These are phyloP conservation scores for Arachis monticola DNA, from an alignment of 331 rosid species.

Conservation along the genomic window DNA sequence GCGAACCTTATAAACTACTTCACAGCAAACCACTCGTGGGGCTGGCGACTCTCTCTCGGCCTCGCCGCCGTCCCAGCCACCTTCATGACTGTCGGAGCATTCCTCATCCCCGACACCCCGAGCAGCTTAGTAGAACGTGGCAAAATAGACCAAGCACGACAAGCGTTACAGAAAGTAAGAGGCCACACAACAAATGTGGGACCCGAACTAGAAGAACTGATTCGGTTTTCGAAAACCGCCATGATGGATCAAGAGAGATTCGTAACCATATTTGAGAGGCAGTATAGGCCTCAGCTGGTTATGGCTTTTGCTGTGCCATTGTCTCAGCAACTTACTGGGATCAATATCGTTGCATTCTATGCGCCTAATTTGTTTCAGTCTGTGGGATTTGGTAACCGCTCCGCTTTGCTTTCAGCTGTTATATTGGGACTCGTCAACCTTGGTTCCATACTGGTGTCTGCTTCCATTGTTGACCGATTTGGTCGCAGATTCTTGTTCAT, in stretches of 20 bases:
- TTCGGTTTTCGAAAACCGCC: slow-evolving; percentile 28
- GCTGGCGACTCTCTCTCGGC: slow-evolving; percentile 74
- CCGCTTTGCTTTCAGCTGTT: slow-evolving; percentile 58
- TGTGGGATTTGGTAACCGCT: slow-evolving; percentile 58
- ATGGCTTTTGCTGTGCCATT: slow-evolving; percentile 55
- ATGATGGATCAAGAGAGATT: slow-evolving; percentile 39
- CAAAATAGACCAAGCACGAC: slow-evolving; percentile 45
- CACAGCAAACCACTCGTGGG: slow-evolving; percentile 46
- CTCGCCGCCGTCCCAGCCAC: slow-evolving; percentile 51
- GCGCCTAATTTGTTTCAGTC: slow-evolving; percentile 76
- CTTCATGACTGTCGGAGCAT: slow-evolving; percentile 49
- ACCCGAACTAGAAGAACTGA: slow-evolving; percentile 38
- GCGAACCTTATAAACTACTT: slow-evolving; percentile 57
- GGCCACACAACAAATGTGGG: slow-evolving; percentile 50
- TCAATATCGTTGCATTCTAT: slow-evolving; percentile 68
- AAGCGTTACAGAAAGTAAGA: slow-evolving; percentile 44
- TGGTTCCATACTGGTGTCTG: slow-evolving; percentile 52
- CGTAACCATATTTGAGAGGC: slow-evolving; percentile 48
- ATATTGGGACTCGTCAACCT: slow-evolving; percentile 68
- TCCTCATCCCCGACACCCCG: slow-evolving; percentile 63
- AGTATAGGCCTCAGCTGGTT: slow-evolving; percentile 66
- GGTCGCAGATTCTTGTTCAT: slow-evolving; percentile 66
- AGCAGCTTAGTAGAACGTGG: slow-evolving; percentile 58
- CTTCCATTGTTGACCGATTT: slow-evolving; percentile 58
- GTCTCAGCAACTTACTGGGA: slow-evolving; percentile 69